Conservation (phyloP, 495 filamentous ascomycete species). For the Baudoinia panamericana region DNA sequence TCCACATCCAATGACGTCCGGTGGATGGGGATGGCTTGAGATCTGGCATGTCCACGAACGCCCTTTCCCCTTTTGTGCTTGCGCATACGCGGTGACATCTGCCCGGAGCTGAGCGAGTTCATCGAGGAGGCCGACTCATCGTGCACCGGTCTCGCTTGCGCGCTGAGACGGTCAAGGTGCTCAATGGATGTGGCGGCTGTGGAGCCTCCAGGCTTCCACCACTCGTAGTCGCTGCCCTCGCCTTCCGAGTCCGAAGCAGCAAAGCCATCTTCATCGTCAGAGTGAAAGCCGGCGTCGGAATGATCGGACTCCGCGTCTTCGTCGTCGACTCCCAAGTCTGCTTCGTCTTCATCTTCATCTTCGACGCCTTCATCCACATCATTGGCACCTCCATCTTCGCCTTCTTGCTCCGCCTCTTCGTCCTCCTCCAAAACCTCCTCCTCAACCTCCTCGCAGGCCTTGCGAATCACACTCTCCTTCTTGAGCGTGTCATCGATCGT, state of each 20-base stretch:
- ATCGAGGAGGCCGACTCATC: conserved; percentile 50
- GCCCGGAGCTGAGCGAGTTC: conserved; percentile 40
- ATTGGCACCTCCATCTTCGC: conserved; percentile 25
- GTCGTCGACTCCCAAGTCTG: conserved; percentile 40
- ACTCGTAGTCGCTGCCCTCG: conserved; percentile 60
- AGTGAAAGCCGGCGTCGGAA: conserved; percentile 63
- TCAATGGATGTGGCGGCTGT: conserved; percentile 44
- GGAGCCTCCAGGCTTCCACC: conserved; percentile 59
- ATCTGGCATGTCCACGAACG: conserved; percentile 21
- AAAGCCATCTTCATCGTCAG: conserved; percentile 92
- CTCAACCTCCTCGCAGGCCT: conserved; percentile 79
- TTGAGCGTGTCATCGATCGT: conserved; percentile 80
- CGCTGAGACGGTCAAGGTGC: conserved; percentile 33
- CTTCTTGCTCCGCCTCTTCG: conserved; percentile 34
- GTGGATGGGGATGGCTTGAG: conserved; percentile 33
- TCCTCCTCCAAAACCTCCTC: conserved; percentile 56
- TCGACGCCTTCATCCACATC: conserved; percentile 36
- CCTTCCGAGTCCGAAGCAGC: conserved; percentile 78
- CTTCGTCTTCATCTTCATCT: conserved; percentile 41
- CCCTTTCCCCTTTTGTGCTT: conserved; percentile 27
- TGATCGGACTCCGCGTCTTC: conserved; percentile 42
- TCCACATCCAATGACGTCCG: conserved; percentile 51
- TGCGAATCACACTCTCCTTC: conserved; percentile 80
- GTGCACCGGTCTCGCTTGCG: conserved; percentile 1
- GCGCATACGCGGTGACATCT: conserved; percentile 26